A percentile compares a stretch with the other conserved stretches of the same genome.
Conservation (phyloP, 164 flowering plant genomes). For the Vitis riparia region DNA sequence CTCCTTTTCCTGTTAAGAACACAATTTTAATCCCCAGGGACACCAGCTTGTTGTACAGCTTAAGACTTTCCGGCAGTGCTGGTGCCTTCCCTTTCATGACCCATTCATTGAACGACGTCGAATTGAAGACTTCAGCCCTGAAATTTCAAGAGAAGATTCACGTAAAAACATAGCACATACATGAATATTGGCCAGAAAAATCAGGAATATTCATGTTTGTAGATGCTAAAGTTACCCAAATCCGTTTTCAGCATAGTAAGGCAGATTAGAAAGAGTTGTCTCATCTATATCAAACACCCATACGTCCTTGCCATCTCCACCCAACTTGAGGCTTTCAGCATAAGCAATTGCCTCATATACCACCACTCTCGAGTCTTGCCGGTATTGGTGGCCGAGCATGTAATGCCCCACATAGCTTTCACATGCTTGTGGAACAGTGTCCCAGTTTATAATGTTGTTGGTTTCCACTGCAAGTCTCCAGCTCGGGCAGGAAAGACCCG, state of each 20-base stretch:
- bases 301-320: constrained; percentile 31
- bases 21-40: constrained; percentile 41
- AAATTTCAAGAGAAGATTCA: no score
- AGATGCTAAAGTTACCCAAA: constrained; percentile 34
- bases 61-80: constrained; percentile 39
- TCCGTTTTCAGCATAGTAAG: constrained; percentile 36
- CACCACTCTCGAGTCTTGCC: constrained; percentile 31
- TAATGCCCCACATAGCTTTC: constrained; percentile 47
- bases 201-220: no score
- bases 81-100: constrained; percentile 35
- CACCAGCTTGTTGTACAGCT: constrained; percentile 37
- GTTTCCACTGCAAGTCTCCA: constrained; percentile 55
- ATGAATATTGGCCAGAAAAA: no score
- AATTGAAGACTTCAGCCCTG: constrained; percentile 36
- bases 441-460: constrained; percentile 42
- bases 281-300: constrained; percentile 49
- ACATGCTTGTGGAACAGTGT: constrained; percentile 34
- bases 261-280: constrained; percentile 47
- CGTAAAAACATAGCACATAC: no score
- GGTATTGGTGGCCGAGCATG: constrained; percentile 43
- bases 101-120: constrained; percentile 34
- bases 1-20: constrained; percentile 43
- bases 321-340: constrained; percentile 23
- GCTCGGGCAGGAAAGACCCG: constrained; percentile 25
- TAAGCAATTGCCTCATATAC: constrained; percentile 24